These are phyloP conservation scores for Thalassiosira mediterranea DNA, from an alignment of 352 stramenopile genomes.

Conservation along the genomic window DNA sequence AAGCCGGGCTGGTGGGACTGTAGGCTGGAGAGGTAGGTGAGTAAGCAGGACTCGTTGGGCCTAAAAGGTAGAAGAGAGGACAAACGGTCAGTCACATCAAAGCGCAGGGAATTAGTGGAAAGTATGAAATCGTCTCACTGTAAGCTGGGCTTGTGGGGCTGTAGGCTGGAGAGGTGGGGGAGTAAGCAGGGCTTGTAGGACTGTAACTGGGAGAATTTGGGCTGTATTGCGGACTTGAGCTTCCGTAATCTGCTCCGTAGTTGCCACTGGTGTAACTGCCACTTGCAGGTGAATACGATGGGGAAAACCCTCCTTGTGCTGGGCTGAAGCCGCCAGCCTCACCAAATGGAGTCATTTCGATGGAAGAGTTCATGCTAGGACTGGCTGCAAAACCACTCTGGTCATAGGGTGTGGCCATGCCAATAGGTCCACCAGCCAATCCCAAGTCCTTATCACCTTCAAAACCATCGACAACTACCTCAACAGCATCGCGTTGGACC, in stretches of 20 bases:
- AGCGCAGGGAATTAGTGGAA: no score
- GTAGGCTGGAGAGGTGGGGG: conserved; percentile 86
- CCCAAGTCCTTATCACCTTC: conserved; percentile 90
- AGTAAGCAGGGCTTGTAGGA: conserved; percentile 87
- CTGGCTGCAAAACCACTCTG: conserved; percentile 80
- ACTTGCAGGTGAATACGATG: conserved; percentile 77
- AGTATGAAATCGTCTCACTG: no score
- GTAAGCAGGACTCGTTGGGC: conserved; percentile 68
- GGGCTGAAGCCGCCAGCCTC: conserved; percentile 90
- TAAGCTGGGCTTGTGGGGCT: conserved; percentile 79
- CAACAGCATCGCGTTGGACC: conserved; percentile 94
- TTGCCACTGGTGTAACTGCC: conserved; percentile 76
- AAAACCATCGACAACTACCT: conserved; percentile 95
- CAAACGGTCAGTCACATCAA: no score
- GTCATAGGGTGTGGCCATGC: conserved; percentile 80
- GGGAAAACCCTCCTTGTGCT: conserved; percentile 87
- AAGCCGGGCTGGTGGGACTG: conserved; percentile 87
- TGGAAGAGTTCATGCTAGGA: conserved; percentile 79
- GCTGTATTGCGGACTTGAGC: conserved; percentile 37
- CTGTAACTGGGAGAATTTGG: conserved; percentile 20
- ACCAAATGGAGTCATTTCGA: conserved; percentile 47
- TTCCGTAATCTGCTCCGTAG: conserved; percentile 60
- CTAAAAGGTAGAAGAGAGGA: conserved; percentile 73
- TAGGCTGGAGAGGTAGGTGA: conserved; percentile 89
- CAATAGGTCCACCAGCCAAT: conserved; percentile 88